phyloP scores from a whole-genome alignment of 306 rosid genomes.

The Sicyos baderoa region DNA sequence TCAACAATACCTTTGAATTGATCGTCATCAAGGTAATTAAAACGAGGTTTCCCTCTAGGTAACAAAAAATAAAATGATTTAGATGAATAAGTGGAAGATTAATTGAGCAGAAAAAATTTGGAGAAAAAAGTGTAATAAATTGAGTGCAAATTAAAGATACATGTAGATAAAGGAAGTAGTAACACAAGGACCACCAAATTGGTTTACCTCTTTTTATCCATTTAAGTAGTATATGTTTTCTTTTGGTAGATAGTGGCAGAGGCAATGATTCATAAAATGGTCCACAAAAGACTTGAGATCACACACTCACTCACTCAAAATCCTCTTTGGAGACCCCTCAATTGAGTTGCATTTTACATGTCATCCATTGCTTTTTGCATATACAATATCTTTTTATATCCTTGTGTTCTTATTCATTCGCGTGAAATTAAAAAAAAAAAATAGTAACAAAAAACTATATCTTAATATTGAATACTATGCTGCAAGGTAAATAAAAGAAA shows the following conservation, averaged over 20 bases:
- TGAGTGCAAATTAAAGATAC: neutral
- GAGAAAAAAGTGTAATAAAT: neutral
- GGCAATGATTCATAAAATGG: conserved; percentile 17
- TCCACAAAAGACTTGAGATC: conserved; percentile 16
- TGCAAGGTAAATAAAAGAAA: too few relatives aligned
- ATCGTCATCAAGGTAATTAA: too few relatives aligned
- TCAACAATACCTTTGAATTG: too few relatives aligned
- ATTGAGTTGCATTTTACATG: neutral
- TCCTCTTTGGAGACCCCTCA: neutral
- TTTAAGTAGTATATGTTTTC: neutral
- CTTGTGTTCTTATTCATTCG: too few relatives aligned
- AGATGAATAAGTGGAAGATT: neutral
- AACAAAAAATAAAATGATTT: neutral
- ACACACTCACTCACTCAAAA: neutral
- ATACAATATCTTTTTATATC: neutral
- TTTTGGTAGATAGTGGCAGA: conserved; percentile 15
- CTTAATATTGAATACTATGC: too few relatives aligned
- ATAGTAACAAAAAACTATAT: too few relatives aligned
- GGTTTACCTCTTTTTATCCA: conserved; percentile 2
- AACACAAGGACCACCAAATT: conserved; percentile 3
- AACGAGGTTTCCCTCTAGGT: too few relatives aligned
- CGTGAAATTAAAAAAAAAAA: too few relatives aligned
- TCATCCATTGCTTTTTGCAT: conserved; percentile 5
- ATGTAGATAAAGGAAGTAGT: neutral
- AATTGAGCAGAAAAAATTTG: neutral